These are phyloP conservation scores for Fusarium sp. DNA, from an alignment of 2,329 filamentous ascomycete species.

Conservation along the genomic window DNA sequence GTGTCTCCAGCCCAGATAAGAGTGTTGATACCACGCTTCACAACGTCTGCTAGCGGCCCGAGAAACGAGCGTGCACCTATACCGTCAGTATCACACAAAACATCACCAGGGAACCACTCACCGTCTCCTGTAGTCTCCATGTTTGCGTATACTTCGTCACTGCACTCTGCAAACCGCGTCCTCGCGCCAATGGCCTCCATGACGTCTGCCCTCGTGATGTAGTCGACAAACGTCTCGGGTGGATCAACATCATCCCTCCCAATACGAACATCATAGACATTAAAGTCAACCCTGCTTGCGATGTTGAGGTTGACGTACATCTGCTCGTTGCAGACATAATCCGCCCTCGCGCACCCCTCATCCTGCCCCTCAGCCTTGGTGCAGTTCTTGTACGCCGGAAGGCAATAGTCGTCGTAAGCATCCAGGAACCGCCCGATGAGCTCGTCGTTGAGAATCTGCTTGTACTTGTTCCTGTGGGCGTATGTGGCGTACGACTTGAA, in stretches of 20 bases:
- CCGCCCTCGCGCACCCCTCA: constrained; percentile 44
- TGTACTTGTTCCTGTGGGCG: constrained; percentile 50
- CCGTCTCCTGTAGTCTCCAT: constrained; percentile 41
- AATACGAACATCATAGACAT: constrained; percentile 61
- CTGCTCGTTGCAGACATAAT: constrained; percentile 42
- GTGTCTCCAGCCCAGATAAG: constrained; percentile 68
- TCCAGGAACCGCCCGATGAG: constrained; percentile 39
- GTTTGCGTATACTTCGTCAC: constrained; percentile 38
- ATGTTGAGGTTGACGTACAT: constrained; percentile 43
- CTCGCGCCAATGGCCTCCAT: constrained; percentile 42
- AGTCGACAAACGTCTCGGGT: constrained; percentile 41
- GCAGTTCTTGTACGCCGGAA: constrained; percentile 40
- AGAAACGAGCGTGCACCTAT: constrained; percentile 59
- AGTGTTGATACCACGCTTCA: constrained; percentile 60
- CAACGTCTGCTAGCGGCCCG: constrained; percentile 56
- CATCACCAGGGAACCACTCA: constrained; percentile 1
- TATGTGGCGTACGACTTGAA: constrained; percentile 50
- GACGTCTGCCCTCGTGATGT: constrained; percentile 38
- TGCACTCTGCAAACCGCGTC: constrained; percentile 41
- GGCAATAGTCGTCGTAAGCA: constrained; percentile 45
- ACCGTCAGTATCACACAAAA: constrained; percentile 11
- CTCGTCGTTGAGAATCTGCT: constrained; percentile 42
- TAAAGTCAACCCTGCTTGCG: constrained; percentile 49
- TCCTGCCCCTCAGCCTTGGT: constrained; percentile 38
- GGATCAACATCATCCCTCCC: constrained; percentile 34